These are phyloP conservation scores for Evernia prunastri DNA, from an alignment of 495 filamentous ascomycete genomes.

Conservation along the genomic window DNA sequence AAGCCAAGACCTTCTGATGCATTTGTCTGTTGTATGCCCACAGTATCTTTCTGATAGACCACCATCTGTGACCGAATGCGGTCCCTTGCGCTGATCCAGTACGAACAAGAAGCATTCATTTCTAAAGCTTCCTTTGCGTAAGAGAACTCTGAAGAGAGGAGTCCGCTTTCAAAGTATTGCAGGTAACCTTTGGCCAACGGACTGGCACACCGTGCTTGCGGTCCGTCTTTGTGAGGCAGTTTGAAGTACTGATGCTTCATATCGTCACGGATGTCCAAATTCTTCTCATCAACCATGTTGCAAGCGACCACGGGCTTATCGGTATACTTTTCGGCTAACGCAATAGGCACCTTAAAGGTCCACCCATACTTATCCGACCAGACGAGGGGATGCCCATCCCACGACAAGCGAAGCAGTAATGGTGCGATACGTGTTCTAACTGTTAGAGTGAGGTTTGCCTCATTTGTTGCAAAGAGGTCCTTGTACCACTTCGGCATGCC, in stretches of 20 bases:
- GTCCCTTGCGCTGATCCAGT: constrained; percentile 95
- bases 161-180: constrained; percentile 83
- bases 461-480: constrained; percentile 65
- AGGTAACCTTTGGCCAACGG: constrained; percentile 89
- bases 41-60: constrained; percentile 65
- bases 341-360: constrained; percentile 72
- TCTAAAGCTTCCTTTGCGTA: constrained; percentile 92
- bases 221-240: constrained; percentile 91
- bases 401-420: constrained; percentile 73
- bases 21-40: constrained; percentile 19
- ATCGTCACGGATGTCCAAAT: constrained; percentile 59
- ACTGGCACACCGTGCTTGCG: constrained; percentile 70
- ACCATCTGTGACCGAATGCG: constrained; percentile 91
- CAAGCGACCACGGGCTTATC: constrained; percentile 65
- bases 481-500: constrained; percentile 97
- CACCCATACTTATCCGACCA: constrained; percentile 93
- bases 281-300: constrained; percentile 69
- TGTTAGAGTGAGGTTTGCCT: constrained; percentile 62
- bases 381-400: constrained; percentile 82
- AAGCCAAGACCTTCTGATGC: constrained; percentile 54
- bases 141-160: constrained; percentile 72
- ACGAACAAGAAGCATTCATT: constrained; percentile 97
- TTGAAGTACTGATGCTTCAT: constrained; percentile 70
- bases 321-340: constrained; percentile 56
- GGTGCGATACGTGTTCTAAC: constrained; percentile 86